These are phyloP conservation scores for Naganishia friedmannii DNA, from an alignment of 768 basidiomycete species.

Conservation along the genomic window DNA sequence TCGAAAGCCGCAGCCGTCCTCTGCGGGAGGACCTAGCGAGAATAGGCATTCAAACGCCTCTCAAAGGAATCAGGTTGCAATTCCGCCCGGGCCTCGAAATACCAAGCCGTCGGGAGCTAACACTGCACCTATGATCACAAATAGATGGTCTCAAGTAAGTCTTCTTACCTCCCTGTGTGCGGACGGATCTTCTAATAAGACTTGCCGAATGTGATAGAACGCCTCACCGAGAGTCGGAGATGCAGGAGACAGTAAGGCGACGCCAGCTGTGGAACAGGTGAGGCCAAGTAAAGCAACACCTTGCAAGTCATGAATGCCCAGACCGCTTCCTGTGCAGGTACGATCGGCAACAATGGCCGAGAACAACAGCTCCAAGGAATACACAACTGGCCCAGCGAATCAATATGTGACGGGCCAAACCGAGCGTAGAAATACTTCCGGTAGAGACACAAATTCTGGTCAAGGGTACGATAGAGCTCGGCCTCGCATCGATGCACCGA, in stretches of 20 bases:
- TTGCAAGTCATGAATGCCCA: background rate
- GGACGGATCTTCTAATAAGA: background rate
- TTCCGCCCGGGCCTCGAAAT: background rate
- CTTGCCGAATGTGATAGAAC: background rate
- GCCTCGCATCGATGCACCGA: background rate
- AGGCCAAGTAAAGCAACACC: background rate
- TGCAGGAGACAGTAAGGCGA: background rate
- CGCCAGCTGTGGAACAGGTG: conserved; percentile 3
- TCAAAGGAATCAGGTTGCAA: no score
- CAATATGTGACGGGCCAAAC: background rate
- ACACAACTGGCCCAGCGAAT: background rate
- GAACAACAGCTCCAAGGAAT: background rate
- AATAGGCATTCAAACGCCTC: background rate
- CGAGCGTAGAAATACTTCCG: background rate
- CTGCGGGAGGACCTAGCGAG: background rate
- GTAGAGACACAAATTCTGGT: background rate
- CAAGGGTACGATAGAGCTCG: background rate
- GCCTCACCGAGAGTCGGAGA: background rate
- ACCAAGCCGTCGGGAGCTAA: conserved; percentile 7
- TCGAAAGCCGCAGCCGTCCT: background rate
- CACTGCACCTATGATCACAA: conserved; percentile 7
- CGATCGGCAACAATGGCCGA: background rate
- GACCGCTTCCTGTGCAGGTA: background rate
- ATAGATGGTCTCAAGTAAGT: background rate
- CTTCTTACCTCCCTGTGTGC: background rate